Evolutionary conservation across 768 basidiomycete genomes (phyloP), one percentile per base, ranked within the genome.

Genomic region (Pisolithus marmoratus): DNA sequence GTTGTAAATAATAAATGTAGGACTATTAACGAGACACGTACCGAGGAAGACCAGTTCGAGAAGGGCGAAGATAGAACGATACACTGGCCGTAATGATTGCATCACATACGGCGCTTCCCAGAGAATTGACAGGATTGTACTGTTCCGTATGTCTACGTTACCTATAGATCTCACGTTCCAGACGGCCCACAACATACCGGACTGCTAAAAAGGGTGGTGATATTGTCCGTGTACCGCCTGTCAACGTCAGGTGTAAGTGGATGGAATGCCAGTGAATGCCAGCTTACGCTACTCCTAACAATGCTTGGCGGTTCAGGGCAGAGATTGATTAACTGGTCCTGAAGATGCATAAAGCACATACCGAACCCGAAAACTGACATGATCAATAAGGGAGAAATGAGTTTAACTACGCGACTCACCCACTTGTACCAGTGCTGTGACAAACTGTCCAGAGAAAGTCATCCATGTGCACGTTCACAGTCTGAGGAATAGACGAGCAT

Each of bases 51-150:
- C 43, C 54, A n/a, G 51, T 54, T 31, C 57, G 51, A 15, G 12
- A 42, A 17, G 57, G 42, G 22, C 49, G 54, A 27, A 61, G 45
- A 34, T 60, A 61, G 48, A 53, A 65, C 1, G 48, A 27, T 15
- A 63, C 38, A 9, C 59, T 56, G 11, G 5, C 1, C 2, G 59
- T 63, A 49, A 63, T 61, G 41, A 51, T 7, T 12, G 40, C 45
- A 50, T 63, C 61, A 27, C 63, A 65, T 15, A 55, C 2, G 12
- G 61, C 56, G 17, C 57, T 57, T 12, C 55, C 41, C 15, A 63
- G 2, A 12, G 54, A 42, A 5, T 48, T 45, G n/a, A 56, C 8
- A 22, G 54, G 48, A 24, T 24, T 4, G 38, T 24, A 54, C 64
- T 64, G 40, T 22, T 19, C 17, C 9, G 12, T 6, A 19, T 40